Evolutionary conservation across 768 basidiomycete genomes (phyloP), one percentile per base, ranked within the genome.

Genomic region (Hortiboletus campestris): DNA sequence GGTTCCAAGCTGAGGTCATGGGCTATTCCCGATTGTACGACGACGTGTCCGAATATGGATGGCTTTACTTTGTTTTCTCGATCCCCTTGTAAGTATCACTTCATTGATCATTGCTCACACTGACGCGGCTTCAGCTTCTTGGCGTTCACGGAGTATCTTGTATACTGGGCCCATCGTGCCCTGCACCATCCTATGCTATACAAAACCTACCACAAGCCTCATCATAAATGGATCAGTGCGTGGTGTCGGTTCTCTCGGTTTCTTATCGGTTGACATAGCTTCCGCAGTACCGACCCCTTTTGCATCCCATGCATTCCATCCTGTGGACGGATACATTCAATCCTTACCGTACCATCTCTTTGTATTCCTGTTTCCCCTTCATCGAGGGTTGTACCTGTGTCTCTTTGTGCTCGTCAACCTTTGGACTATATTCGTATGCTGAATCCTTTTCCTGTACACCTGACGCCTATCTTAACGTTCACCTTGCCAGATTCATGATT

Each of bases 201-300:
- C 80, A 98, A 96, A 71, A 75, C 79, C 53, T 64, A 98, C 44
- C 97, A 99, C 73, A 99, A 99, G 72, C 94, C 96, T 1, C 97
- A 99, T 71, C 97, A 99, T 80, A 95, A 91, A 73, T 99, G 97
- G 97, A 78, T 98, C 59, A 84, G 94, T 96, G 71, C 53, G 94
- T 51, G 16, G 0, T 5, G 1, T 29, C 31, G 11, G 17, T 19
- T 41, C 20, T 46, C 25, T 43, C 16, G 9, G 14, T 36, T 57
- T 40, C 11, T 51, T 39, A 12, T 13, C 19, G 29, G n/a, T 10
- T 62, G 19, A 68, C 62, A 14, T 32, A 9, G 48, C 16, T 44
- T 46, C 19, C 0, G 0, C 66, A 97, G 94, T 99, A 57, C 95
- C 97, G 6, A 97, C 97, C 0, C 97, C 97, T 0, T 99, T 92